Base-by-base conservation (phyloP, 139 green algal genomes). In the Tetraselmis chui region DNA sequence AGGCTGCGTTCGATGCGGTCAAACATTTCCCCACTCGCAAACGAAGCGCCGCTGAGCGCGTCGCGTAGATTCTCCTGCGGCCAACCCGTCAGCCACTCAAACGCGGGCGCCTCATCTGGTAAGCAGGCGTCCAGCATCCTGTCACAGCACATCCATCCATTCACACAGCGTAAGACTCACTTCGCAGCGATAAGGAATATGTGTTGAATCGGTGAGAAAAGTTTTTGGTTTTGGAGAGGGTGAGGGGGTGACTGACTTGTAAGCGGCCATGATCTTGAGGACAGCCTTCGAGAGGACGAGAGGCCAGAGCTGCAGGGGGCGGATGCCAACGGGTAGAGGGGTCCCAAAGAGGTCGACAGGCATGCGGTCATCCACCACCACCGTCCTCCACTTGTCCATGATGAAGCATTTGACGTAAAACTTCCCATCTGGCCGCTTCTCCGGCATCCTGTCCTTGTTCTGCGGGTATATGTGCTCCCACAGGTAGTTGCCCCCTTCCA, bases 381-480 rank as follows among this genome's bases (percentile, higher is more conserved):
- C 90, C 0, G 84, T 85, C 29, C 92, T 88, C 92, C 91, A 95
- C 45, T 67, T 67, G 45, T 82, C 32, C 90, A 95, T 88, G 26
- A 95, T 86, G 77, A 87, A 94, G 0, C 92, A 86, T 76, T 88
- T 88, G 28, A 96, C 83, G 30, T 81, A 79, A 85, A 95, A 96
- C 58, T 88, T 88, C 1, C 92, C 92, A 77, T 11, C 86, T 18
- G 87, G 31, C 0, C 82, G 79, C 59, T 85, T 87, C 0, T 76
- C 76, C 23, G 88, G 86, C 59, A 87, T 81, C 22, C 87, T 86
- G 32, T 91, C 87, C 78, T 90, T 90, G 75, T 92, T 90, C 78
- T 93, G 89, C 1, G 91, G 92, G 31, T 88, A 86, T 58, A 96
- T 92, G n/a, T 91, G 87, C 87, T 95, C 90, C 91, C 89, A 96